Evolutionary conservation across 768 basidiomycete genomes (phyloP).

Genomic region (Rhodotorula paludigena): DNA sequence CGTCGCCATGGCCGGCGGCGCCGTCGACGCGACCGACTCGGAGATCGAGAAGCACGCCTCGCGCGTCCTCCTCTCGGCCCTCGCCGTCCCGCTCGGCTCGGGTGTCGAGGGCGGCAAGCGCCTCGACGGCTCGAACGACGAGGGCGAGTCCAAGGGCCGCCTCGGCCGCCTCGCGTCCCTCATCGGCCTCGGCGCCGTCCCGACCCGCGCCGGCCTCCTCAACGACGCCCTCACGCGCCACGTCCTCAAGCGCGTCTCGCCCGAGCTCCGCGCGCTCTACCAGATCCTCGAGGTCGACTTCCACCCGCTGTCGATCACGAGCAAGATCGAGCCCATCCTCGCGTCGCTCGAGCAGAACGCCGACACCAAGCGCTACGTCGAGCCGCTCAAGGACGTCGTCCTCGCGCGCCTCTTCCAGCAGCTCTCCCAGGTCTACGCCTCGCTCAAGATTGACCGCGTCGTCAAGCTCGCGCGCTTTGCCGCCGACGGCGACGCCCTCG

Average conservation of each 20-base stretch:
- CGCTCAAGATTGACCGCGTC: slow-evolving; percentile 72
- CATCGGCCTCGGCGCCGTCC: slow-evolving; percentile 73
- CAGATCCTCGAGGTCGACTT: slow-evolving; percentile 84
- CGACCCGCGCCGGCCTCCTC: slow-evolving; percentile 78
- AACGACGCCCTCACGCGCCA: slow-evolving; percentile 80
- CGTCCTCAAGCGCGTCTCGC: slow-evolving; percentile 69
- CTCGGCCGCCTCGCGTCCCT: slow-evolving; percentile 75
- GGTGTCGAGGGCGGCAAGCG: slow-evolving; percentile 43
- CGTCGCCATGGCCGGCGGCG: slow-evolving; percentile 53
- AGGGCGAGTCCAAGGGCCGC: slow-evolving; percentile 60
- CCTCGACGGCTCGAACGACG: slow-evolving; percentile 42
- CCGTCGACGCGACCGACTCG: slow-evolving; percentile 54
- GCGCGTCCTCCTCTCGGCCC: slow-evolving; percentile 83
- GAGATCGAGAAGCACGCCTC: slow-evolving; percentile 75
- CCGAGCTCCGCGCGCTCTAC: slow-evolving; percentile 72
- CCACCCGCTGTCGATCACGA: slow-evolving; percentile 80
- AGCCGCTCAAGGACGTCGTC: slow-evolving; percentile 83
- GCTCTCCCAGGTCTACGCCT: slow-evolving; percentile 85
- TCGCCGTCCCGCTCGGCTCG: slow-evolving; percentile 80
- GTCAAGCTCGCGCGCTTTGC: slow-evolving; percentile 73
- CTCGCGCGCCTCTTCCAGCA: slow-evolving; percentile 85
- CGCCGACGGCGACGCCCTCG: slow-evolving; percentile 68
- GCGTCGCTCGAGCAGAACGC: slow-evolving; percentile 52
- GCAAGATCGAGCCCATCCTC: slow-evolving; percentile 72
- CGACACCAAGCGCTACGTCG: slow-evolving; percentile 64